A percentile compares a stretch with the other conserved stretches of the same genome.
phyloP scores from a whole-genome alignment of 164 flowering plant genomes.

The Litsea cubeba region DNA sequence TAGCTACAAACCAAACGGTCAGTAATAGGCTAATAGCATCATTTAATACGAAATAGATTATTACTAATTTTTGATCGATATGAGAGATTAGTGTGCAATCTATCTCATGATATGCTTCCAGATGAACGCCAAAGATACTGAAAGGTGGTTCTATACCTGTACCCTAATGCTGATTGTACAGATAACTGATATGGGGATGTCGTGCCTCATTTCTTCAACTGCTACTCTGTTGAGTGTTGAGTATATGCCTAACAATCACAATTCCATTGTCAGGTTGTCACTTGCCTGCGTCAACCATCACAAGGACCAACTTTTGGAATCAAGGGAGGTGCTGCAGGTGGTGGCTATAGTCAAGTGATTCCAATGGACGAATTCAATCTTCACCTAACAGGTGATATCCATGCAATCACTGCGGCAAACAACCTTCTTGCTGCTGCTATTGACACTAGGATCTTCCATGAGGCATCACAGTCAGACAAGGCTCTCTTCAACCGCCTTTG shows the following conservation, averaged over 20 bases:
- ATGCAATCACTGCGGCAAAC: slow-evolving; percentile 99
- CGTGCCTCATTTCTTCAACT: neutral
- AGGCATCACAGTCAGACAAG: slow-evolving; percentile 83
- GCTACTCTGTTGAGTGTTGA: neutral
- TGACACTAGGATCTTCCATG: slow-evolving; percentile 91
- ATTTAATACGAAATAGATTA: too few relatives aligned
- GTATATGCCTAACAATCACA: neutral
- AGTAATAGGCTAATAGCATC: too few relatives aligned
- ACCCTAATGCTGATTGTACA: too few relatives aligned
- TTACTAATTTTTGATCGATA: too few relatives aligned
- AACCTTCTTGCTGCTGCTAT: slow-evolving; percentile 98
- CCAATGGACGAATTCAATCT: slow-evolving; percentile 99
- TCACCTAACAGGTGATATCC: slow-evolving; percentile 94
- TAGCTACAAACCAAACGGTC: too few relatives aligned
- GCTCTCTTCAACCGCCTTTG: slow-evolving; percentile 89
- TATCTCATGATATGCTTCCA: too few relatives aligned
- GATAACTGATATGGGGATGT: neutral
- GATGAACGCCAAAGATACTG: too few relatives aligned
- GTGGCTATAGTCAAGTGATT: slow-evolving; percentile 97
- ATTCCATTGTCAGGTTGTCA: slow-evolving; percentile 58
- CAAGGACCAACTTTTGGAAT: slow-evolving; percentile 99
- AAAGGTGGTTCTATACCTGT: too few relatives aligned
- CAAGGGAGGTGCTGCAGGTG: slow-evolving; percentile 99
- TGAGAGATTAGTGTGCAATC: too few relatives aligned
- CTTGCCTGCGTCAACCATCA: slow-evolving; percentile 95